A percentile compares a stretch with the other conserved stretches of the same genome.
Conservation (phyloP, 352 stramenopile genomes). For the Albugo laibachii region DNA sequence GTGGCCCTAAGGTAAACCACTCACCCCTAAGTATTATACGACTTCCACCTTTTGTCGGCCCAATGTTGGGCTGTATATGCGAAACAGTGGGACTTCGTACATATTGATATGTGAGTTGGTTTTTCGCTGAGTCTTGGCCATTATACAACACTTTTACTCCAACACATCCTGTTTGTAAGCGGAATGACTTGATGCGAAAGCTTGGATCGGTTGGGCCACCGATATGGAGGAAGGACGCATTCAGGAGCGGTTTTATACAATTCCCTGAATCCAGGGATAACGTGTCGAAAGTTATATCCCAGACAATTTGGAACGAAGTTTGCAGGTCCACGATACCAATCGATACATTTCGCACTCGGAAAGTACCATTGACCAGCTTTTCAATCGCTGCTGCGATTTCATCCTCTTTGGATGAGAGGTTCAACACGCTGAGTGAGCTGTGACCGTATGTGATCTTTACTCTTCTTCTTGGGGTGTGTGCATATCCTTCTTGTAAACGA, state of each 20-base stretch:
- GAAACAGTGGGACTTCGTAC: constrained; percentile 12
- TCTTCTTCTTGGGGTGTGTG: no score
- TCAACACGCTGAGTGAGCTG: background rate
- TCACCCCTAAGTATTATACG: constrained; percentile 15
- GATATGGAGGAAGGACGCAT: background rate
- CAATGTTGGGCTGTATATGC: constrained; percentile 9
- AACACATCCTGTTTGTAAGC: constrained; percentile 13
- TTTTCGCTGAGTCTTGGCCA: constrained; percentile 7
- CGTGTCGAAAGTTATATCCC: background rate
- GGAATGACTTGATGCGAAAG: background rate
- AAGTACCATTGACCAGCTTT: background rate
- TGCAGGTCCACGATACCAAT: background rate
- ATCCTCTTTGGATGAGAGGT: background rate
- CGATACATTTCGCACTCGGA: background rate
- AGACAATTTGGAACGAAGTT: background rate
- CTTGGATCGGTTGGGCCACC: no score
- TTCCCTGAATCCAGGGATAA: background rate
- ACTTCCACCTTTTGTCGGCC: constrained; percentile 15
- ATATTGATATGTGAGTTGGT: constrained; percentile 8
- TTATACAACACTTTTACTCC: constrained; percentile 12
- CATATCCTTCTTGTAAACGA: background rate
- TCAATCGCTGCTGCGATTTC: background rate
- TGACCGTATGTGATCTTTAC: background rate
- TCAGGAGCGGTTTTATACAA: background rate
- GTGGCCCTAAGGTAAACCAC: constrained; percentile 12